Percentiles rank a stretch among this genome's conserved stretches.
These are phyloP conservation scores for Cutaneotrichosporon curvatum DNA, from an alignment of 1,284 basidiomycete genomes.

Conservation along the genomic window DNA sequence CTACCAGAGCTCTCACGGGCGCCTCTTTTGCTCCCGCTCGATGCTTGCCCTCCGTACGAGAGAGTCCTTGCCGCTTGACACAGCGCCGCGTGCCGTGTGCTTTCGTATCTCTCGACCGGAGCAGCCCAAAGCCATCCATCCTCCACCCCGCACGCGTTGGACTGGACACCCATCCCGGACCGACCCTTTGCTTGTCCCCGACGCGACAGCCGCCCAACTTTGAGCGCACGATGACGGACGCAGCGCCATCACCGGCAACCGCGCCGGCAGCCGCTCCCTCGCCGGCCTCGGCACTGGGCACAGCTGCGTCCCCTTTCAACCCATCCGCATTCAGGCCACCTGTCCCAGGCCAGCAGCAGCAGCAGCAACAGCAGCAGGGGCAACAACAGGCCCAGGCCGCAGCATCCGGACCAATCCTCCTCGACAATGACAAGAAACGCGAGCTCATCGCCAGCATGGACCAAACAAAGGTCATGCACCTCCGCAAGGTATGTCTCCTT, in stretches of 20 bases:
- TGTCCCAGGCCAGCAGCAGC: constrained; percentile 7
- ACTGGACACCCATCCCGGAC: too few species aligned
- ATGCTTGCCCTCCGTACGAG: too few species aligned
- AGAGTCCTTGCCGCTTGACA: too few species aligned
- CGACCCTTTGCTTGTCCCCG: too few species aligned
- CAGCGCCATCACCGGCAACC: constrained; percentile 14
- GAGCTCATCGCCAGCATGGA: constrained; percentile 37
- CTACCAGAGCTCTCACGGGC: too few species aligned
- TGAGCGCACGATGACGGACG: constrained; percentile 13
- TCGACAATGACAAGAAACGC: constrained; percentile 36
- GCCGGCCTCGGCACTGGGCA: constrained; percentile 1
- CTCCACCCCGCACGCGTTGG: too few species aligned
- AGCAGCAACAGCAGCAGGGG: background rate
- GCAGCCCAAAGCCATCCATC: too few species aligned
- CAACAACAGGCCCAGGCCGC: too few species aligned
- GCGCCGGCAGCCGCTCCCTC: constrained; percentile 9
- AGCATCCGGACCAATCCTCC: constrained; percentile 5
- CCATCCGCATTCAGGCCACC: constrained; percentile 1
- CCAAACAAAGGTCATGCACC: constrained; percentile 16
- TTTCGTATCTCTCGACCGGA: too few species aligned
- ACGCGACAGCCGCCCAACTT: too few species aligned
- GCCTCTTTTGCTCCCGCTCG: too few species aligned
- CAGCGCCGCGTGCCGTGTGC: too few species aligned
- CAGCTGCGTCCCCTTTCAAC: background rate
- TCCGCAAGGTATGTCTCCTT: constrained; percentile 29